Evolutionary conservation across 495 filamentous ascomycete genomes (phyloP).

Genomic region (Xylaria longipes): DNA sequence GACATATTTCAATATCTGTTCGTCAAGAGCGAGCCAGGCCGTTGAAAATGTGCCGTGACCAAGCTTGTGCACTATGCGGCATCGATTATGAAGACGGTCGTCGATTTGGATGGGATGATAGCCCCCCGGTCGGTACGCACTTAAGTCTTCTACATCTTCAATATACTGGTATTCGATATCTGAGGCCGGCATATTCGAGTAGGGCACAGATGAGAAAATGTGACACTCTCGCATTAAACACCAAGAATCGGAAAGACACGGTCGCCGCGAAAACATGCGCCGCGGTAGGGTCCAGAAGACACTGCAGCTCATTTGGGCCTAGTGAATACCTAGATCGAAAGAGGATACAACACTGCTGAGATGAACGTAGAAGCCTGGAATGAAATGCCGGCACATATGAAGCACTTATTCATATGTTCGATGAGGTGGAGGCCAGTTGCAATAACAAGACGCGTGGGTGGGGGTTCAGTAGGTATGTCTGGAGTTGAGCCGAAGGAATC

Average conservation of each 20-base stretch:
- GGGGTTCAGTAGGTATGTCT: too few relatives aligned
- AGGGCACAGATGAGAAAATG: neutral
- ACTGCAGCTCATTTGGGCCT: neutral
- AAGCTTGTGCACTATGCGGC: conserved; percentile 50
- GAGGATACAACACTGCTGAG: too few relatives aligned
- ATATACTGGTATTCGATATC: conserved; percentile 28
- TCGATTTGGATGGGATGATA: conserved; percentile 52
- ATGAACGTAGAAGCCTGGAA: too few relatives aligned
- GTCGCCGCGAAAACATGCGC: neutral
- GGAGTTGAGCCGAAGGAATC: conserved; percentile 53
- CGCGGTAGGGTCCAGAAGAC: neutral
- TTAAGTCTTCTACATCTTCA: conserved; percentile 30
- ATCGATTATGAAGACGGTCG: conserved; percentile 43
- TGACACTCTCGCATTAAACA: neutral
- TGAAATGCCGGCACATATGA: too few relatives aligned
- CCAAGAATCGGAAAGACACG: neutral
- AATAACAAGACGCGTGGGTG: too few relatives aligned
- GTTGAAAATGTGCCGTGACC: conserved; percentile 53
- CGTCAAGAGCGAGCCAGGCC: conserved; percentile 51
- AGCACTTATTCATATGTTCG: too few relatives aligned
- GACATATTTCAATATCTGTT: conserved; percentile 30
- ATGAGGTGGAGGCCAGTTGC: too few relatives aligned
- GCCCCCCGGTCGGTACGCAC: conserved; percentile 48
- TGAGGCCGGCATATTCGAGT: neutral
- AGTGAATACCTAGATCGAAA: too few relatives aligned